Base-by-base conservation (phyloP, 768 basidiomycete species). In the Lactarius tabidus region DNA sequence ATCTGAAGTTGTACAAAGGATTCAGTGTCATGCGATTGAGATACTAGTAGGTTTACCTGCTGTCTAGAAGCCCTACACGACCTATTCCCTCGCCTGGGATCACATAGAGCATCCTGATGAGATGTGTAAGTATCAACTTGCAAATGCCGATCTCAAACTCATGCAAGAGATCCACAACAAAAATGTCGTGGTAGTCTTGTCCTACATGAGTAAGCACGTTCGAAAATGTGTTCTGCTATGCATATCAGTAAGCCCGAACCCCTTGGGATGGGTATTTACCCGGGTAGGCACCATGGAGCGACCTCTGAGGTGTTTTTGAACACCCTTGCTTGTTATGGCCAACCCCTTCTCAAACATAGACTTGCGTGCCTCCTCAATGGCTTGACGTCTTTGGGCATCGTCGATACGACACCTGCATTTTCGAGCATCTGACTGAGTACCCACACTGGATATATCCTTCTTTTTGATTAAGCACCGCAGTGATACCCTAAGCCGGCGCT, bases 131-230 rank as follows among this genome's bases (percentile, higher is more conserved):
- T 0, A 80, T 43, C 0, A 63, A 52, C 60, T 79, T 79, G 71
- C 77, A 80, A 0, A 76, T 69, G 0, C 81, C 79, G 0, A 80
- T 67, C 57, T 81, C 77, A 35, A 78, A 71, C 48, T 81, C 76
- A 41, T 81, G 80, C 59, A 82, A 53, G 18, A 81, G 68, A 55
- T 82, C 77, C 0, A 74, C 70, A 1, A 74, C 68, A 0, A 80
- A 71, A 10, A 76, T 69, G 0, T 1, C 26, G 48, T 67, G 77
- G 6, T 20, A 43, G 41, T 43, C 8, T 3, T 43, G 41, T 0
- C 20, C 20, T 43, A 43, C 1, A 0, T 6, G 6, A 3, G 41
- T 2, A 6, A n/a, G 20, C 3, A 8, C n/a, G 1, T n/a, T 3
- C 9, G 41, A 43, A 17, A 41, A 41, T 41, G 39, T 6, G 6